Evolutionary conservation across 495 filamentous ascomycete species (phyloP).

Genomic region (Xylaria sp.): DNA sequence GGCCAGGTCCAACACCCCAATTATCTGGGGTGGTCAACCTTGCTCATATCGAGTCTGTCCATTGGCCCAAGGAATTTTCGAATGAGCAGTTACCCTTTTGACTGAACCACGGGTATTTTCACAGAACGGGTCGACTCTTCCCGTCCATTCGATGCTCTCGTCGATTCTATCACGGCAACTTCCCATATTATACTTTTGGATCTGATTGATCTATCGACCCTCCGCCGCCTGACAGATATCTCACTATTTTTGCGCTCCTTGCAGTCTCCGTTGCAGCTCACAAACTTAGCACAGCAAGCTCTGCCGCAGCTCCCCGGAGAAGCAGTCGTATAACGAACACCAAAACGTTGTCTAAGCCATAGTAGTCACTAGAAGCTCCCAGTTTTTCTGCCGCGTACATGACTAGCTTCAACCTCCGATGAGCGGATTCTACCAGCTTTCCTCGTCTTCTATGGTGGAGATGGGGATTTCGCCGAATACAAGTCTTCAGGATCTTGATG

Average conservation of each 20-base stretch:
- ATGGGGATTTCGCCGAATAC: conserved; percentile 45
- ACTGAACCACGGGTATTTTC: conserved; percentile 10
- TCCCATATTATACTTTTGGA: background rate
- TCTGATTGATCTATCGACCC: background rate
- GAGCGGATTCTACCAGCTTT: conserved; percentile 59
- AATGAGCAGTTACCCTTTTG: conserved; percentile 9
- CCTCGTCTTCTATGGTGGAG: conserved; percentile 54
- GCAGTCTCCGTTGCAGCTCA: background rate
- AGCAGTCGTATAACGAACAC: conserved; percentile 18
- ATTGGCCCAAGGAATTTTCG: conserved; percentile 12
- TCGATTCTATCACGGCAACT: conserved; percentile 8
- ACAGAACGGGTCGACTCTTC: conserved; percentile 6
- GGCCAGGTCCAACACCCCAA: conserved; percentile 29
- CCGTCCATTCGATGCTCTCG: background rate
- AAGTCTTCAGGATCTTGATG: conserved; percentile 48
- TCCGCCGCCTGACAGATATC: background rate
- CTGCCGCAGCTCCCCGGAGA: background rate
- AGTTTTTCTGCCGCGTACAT: background rate
- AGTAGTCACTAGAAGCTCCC: background rate
- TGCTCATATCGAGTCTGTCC: conserved; percentile 22
- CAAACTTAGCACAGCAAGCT: conserved; percentile 3
- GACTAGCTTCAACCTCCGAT: conserved; percentile 38
- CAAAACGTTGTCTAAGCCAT: conserved; percentile 8
- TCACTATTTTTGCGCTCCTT: background rate
- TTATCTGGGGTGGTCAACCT: conserved; percentile 26